These are phyloP conservation scores for Trichoderma arundinaceum DNA, from an alignment of 2,329 filamentous ascomycete species.

Conservation along the genomic window DNA sequence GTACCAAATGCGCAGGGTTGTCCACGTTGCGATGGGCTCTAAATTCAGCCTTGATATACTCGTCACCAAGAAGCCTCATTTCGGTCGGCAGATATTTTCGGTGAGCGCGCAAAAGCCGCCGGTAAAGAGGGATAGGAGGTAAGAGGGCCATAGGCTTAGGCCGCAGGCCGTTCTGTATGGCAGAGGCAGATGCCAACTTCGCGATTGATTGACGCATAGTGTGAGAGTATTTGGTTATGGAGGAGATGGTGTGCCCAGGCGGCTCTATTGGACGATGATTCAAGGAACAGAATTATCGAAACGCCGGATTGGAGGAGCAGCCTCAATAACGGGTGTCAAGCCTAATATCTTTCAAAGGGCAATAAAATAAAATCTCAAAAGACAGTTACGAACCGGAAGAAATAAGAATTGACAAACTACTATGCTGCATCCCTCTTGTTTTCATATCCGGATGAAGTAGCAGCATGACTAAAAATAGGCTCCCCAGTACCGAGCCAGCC, in stretches of 20 bases:
- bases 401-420: too few relatives aligned
- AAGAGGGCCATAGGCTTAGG: conserved; percentile 69
- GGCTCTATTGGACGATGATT: too few relatives aligned
- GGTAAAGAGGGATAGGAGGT: conserved; percentile 87
- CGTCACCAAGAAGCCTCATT: conserved; percentile 82
- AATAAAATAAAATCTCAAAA: too few relatives aligned
- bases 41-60: conserved; percentile 94
- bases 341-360: too few relatives aligned
- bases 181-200: conserved; percentile 48
- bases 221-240: background rate
- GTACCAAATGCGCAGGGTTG: conserved; percentile 88
- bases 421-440: too few relatives aligned
- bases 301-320: too few relatives aligned
- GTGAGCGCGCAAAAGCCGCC: conserved; percentile 84
- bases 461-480: background rate
- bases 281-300: too few relatives aligned
- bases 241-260: background rate
- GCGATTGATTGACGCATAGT: conserved; percentile 25
- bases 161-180: conserved; percentile 42
- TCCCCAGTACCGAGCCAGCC: background rate
- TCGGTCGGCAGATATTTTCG: conserved; percentile 76
- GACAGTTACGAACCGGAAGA: too few relatives aligned
- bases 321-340: too few relatives aligned
- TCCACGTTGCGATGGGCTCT: conserved; percentile 81
- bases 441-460: background rate